phyloP scores from a whole-genome alignment of 495 filamentous ascomycete species.

The Pseudevernia furfuracea region DNA sequence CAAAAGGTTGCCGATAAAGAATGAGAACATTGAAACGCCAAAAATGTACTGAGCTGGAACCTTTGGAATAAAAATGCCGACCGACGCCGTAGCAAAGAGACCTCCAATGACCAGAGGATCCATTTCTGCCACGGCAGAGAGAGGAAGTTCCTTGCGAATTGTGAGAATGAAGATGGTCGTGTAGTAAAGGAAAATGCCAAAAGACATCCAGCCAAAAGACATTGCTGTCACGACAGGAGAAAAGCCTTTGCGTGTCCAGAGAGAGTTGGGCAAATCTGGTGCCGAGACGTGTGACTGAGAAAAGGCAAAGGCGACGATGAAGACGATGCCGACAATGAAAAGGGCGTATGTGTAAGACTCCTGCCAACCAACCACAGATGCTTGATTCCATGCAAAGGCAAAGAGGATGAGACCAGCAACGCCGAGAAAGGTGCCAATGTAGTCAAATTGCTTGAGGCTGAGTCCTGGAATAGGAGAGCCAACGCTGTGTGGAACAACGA shows the following conservation, averaged over 20 bases:
- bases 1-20: constrained; percentile 39
- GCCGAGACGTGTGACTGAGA: constrained; percentile 41
- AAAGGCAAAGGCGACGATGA: constrained; percentile 43
- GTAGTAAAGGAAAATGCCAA: constrained; percentile 57
- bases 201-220: constrained; percentile 51
- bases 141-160: constrained; percentile 39
- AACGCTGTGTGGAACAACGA: constrained; percentile 42
- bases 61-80: constrained; percentile 40
- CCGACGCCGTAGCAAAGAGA: constrained; percentile 41
- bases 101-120: constrained; percentile 41
- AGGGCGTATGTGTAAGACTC: constrained; percentile 45
- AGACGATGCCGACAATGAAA: constrained; percentile 48
- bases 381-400: constrained; percentile 58
- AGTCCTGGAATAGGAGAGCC: constrained; percentile 23
- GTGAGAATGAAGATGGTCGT: constrained; percentile 46
- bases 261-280: constrained; percentile 49
- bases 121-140: constrained; percentile 44
- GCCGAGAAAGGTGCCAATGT: constrained; percentile 42
- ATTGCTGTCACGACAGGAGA: constrained; percentile 49
- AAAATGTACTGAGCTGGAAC: constrained; percentile 46
- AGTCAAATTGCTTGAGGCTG: constrained; percentile 39
- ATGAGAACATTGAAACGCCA: constrained; percentile 42
- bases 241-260: constrained; percentile 40
- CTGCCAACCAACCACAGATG: constrained; percentile 49
- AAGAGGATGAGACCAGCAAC: constrained; percentile 50